Percentiles rank a stretch among this genome's conserved stretches.
phyloP scores from a whole-genome alignment of 352 stramenopile species.

The Phytophthora citrophthora region DNA sequence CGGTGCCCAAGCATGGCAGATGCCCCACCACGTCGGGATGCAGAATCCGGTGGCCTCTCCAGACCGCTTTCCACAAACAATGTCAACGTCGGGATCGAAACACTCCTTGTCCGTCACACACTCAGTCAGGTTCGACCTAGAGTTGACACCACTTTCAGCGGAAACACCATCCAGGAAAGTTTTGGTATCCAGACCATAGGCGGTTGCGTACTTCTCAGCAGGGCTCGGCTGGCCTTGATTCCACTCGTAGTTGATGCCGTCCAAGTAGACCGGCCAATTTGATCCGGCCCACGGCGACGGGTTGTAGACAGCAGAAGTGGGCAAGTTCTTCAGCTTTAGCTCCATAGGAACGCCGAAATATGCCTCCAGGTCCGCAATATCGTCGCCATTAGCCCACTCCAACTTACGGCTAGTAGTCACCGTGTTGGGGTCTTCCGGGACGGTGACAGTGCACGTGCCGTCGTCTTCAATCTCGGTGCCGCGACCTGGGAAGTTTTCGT shows the following conservation, averaged over 20 bases:
- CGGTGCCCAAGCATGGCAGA: conserved; percentile 43
- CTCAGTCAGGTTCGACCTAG: conserved; percentile 7
- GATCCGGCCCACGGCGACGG: conserved; percentile 19
- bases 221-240: conserved; percentile 26
- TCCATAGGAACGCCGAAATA: conserved; percentile 22
- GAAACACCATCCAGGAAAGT: conserved; percentile 46
- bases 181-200: conserved; percentile 36
- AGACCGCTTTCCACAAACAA: conserved; percentile 24
- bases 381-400: conserved; percentile 1
- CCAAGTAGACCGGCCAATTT: conserved; percentile 62
- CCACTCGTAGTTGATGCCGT: conserved; percentile 62
- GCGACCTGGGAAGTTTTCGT: conserved; percentile 7
- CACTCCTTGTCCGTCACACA: conserved; percentile 33
- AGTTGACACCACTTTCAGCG: conserved; percentile 29
- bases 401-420: neutral
- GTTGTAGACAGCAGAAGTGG: conserved; percentile 2
- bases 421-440: conserved; percentile 6
- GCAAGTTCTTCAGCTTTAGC: conserved; percentile 20
- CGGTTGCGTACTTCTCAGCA: conserved; percentile 47
- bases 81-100: conserved; percentile 12
- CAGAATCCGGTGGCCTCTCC: conserved; percentile 33
- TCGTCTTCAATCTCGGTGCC: conserved; percentile 9
- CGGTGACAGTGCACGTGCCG: conserved; percentile 1
- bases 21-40: conserved; percentile 38
- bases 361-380: conserved; percentile 18